Base-by-base conservation (phyloP, 2,329 filamentous ascomycete species). In the Passalora sequoiae region DNA sequence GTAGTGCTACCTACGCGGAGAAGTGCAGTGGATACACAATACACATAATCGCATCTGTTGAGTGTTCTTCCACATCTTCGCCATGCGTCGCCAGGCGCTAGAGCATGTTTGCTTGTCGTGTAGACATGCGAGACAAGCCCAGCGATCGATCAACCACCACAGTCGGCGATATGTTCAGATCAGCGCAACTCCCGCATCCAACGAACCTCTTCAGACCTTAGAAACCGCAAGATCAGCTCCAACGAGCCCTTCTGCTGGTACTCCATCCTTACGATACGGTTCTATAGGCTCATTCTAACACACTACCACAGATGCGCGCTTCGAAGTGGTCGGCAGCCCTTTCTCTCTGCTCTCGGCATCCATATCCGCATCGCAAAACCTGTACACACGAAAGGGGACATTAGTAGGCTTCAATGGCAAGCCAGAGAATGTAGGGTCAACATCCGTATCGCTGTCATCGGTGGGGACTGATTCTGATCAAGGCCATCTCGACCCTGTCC, bases 261-360 rank as follows among this genome's bases (percentile, higher is more conserved):
- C 38, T 47, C 15, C 13, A n/a, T 13, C n/a, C n/a, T n/a, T n/a
- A 16, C 10, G 19, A 4, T 6, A 13, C 19, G 17, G 15, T 20
- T 16, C 6, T 27, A 6, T 12, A 27, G 24, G 24, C 24, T 7
- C 24, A 6, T 12, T 7, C 6, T 27, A 27, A 6, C 12, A 12
- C 6, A 6, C 6, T 27, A 6, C 12, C 40, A 6, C 56, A 96
- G 92, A 97, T 77, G 92, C 92, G 42, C 82, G 83, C 45, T 98
- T 98, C 66, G 88, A 97, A 67, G 88, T 97, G 36, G 73, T 98
- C 53, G 92, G 92, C 50, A 80, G 86, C 17, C 89, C 91, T 1
- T 92, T 92, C 67, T 97, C 92, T 43, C 80, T 98, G 52, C 82
- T 98, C 56, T 96, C 91, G 16, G 89, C 95, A 53, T 87, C 84